Evolutionary conservation across 306 rosid species (phyloP).

Genomic region (Prunus persica): Prunus_persica_NCBIv2 NC_034013.1:17059501-17060000

Average conservation of each 20-base stretch:
- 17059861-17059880: slow-evolving; percentile 74
- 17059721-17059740: slow-evolving; percentile 21
- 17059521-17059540: neutral
- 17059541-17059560: neutral
- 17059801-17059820: slow-evolving; percentile 53
- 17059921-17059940: slow-evolving; percentile 33
- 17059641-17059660: neutral
- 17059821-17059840: slow-evolving; percentile 69
- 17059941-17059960: slow-evolving; percentile 39
- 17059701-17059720: slow-evolving; percentile 23
- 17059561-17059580: neutral
- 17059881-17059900: slow-evolving; percentile 57
- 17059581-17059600: neutral
- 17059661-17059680: neutral
- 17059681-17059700: neutral
- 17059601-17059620: neutral
- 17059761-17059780: slow-evolving; percentile 51
- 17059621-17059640: neutral
- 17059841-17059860: slow-evolving; percentile 82
- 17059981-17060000: slow-evolving; percentile 24
- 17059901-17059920: slow-evolving; percentile 48
- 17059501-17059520: neutral
- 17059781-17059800: slow-evolving; percentile 44
- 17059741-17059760: slow-evolving; percentile 59
- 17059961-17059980: slow-evolving; percentile 39